These are phyloP conservation scores for Leucosporidium scottii DNA, from an alignment of 768 basidiomycete species.

Conservation along the genomic window DNA sequence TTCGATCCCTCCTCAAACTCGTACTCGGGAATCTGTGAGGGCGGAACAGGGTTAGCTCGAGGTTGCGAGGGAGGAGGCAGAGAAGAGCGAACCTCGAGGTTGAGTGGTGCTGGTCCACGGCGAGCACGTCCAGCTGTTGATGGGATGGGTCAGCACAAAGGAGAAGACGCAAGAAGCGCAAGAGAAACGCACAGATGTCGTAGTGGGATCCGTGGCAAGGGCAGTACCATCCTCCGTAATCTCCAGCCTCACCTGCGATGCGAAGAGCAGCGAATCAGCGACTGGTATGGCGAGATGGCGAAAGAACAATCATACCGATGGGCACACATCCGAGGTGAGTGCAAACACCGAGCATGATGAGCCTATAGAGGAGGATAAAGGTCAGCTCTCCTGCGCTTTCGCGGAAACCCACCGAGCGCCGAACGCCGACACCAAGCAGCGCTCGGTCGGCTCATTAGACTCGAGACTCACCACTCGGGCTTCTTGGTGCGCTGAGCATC, in stretches of 20 bases:
- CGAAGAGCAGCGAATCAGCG: background rate
- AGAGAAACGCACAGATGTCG: constrained; percentile 60
- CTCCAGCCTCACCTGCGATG: constrained; percentile 62
- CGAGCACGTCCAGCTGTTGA: constrained; percentile 78
- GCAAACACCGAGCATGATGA: constrained; percentile 61
- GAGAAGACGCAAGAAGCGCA: background rate
- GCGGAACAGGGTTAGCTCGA: constrained; percentile 55
- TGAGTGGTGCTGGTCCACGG: constrained; percentile 96
- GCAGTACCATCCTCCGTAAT: constrained; percentile 86
- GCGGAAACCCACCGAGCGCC: background rate
- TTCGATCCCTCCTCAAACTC: constrained; percentile 21
- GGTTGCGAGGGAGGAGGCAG: constrained; percentile 57
- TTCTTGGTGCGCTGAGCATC: constrained; percentile 84
- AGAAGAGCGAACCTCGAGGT: constrained; percentile 66
- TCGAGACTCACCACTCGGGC: constrained; percentile 92
- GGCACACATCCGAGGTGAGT: constrained; percentile 98
- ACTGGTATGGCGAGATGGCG: background rate
- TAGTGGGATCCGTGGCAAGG: constrained; percentile 94
- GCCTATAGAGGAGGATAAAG: constrained; percentile 34
- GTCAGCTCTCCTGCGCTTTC: constrained; percentile 10
- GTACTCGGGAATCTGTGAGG: constrained; percentile 40
- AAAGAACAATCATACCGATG: constrained; percentile 49
- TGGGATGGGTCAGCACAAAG: background rate
- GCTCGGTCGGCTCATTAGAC: constrained; percentile 35
- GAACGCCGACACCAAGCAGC: background rate